Base-by-base conservation (phyloP, 2,329 filamentous ascomycete species). In the Colletotrichum liaoningense region DNA sequence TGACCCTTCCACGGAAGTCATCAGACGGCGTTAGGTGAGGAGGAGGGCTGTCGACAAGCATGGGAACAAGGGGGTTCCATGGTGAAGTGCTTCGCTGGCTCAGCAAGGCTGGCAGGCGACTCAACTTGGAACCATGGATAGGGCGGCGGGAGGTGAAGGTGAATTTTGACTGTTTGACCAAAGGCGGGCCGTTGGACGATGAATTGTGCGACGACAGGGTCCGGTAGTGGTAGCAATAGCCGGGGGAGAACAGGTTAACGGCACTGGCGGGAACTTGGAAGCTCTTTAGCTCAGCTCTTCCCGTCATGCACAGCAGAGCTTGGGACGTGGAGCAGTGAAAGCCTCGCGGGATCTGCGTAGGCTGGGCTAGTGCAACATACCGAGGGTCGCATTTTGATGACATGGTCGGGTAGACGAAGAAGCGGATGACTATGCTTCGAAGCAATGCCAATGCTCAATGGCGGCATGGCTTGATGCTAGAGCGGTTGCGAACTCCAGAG, bases 31-130 rank as follows among this genome's bases (percentile, higher is more conserved):
- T 24, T 19, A 54, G 22, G 42, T 35, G 56, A 57, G 54, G 42
- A 38, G 56, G 62, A 46, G 67, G 67, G 67, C 56, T 63, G 70
- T 30, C 49, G 67, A 58, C 22, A 46, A 42, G 46, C 49, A 42
- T 22, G 4, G 33, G 55, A 70, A 35, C 71, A 73, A 56, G 67
- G 71, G 56, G 35, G 33, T 26, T 38, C 71, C 67, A 71, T 73
- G 67, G 28, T 14, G 26, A 22, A 22, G 9, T 52, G 67, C 60
- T 42, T 38, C 60, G 71, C 49, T 71, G 71, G 71, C 71, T 49
- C 49, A 52, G 67, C 60, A 70, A 73, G 67, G 60, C 71, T 70
- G 62, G 7, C 57, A 49, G 35, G 28, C 71, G n/a, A 24, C 28
- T 56, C 46, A 14, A 59, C 33, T 66, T 5, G 35, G 26, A 52